Conservation (phyloP, 176 grass and related monocot genomes). For the Carex littledalei region DNA sequence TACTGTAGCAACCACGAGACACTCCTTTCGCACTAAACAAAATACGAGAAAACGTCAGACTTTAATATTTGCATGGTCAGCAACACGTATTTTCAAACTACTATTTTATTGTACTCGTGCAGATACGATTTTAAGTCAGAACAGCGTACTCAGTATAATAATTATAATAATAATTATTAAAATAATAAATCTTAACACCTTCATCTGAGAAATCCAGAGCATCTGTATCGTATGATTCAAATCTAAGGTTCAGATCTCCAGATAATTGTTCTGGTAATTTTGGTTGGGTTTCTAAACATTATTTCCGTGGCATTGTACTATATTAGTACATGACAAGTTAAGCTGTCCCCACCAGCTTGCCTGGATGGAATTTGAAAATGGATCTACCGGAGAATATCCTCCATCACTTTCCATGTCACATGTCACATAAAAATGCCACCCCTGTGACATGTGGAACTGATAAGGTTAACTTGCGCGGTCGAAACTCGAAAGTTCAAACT, state of each 20-base stretch:
- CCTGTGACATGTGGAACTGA: neutral
- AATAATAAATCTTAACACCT: neutral
- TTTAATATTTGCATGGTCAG: no score
- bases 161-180: no score
- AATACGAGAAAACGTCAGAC: no score
- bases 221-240: neutral
- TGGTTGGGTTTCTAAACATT: neutral
- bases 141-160: no score
- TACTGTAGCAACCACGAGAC: no score
- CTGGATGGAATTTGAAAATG: neutral
- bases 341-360: neutral
- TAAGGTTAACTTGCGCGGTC: neutral
- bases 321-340: neutral
- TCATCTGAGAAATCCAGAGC: neutral
- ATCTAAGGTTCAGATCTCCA: neutral
- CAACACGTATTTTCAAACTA: no score
- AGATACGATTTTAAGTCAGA: no score
- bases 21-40: no score
- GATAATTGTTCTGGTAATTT: neutral
- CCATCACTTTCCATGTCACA: neutral
- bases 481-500: neutral
- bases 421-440: no score
- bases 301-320: neutral
- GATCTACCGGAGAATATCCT: neutral
- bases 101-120: no score